Percentiles rank a stretch among this genome's conserved stretches.
phyloP scores from a whole-genome alignment of 164 flowering plant species.

The Sextonia rubra region DNA sequence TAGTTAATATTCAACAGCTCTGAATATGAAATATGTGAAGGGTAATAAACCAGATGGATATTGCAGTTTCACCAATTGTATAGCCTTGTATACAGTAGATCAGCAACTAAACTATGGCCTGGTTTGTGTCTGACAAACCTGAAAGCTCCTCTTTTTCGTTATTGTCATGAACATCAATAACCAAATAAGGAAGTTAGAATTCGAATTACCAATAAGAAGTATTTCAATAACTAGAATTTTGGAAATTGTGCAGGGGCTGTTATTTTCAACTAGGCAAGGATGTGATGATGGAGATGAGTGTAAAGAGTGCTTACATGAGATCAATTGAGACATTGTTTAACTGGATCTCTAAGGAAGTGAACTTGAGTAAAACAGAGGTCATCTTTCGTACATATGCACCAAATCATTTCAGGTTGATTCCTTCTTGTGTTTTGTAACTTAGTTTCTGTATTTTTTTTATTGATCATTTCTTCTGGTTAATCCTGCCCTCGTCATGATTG shows the following conservation, averaged over 20 bases:
- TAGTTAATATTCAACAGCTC: too few relatives aligned
- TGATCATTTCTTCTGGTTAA: not conserved
- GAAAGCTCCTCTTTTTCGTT: not conserved
- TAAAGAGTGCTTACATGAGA: slow-evolving; percentile 53
- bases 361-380: slow-evolving; percentile 66
- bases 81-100: not conserved
- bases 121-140: not conserved
- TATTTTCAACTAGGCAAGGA: slow-evolving; percentile 73
- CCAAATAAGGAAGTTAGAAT: too few relatives aligned
- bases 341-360: slow-evolving; percentile 58
- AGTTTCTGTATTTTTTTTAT: not conserved
- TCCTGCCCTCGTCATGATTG: not conserved
- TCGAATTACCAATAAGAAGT: too few relatives aligned
- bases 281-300: slow-evolving; percentile 64
- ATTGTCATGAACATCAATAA: not conserved
- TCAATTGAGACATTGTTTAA: slow-evolving; percentile 62
- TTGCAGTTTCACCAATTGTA: not conserved
- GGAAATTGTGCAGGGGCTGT: slow-evolving; percentile 59
- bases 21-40: not conserved
- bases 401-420: slow-evolving; percentile 83
- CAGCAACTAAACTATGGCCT: not conserved
- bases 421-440: not conserved
- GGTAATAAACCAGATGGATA: not conserved
- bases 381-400: slow-evolving; percentile 84
- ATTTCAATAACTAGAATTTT: not conserved